These are phyloP conservation scores for Pythium rishiriense DNA, from an alignment of 352 stramenopile species.

Conservation along the genomic window DNA sequence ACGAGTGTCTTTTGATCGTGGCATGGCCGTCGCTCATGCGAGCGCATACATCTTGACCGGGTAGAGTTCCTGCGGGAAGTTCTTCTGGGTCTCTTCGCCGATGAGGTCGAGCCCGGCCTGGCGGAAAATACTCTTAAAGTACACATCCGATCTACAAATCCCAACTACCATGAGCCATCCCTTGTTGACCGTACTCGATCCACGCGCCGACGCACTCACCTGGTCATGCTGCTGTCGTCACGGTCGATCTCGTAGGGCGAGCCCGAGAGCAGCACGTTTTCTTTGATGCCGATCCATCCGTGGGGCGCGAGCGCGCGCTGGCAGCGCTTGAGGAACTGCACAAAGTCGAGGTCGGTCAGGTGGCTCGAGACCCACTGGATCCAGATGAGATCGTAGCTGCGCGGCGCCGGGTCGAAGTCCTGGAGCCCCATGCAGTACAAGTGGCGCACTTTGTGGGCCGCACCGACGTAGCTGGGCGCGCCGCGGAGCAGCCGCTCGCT, in stretches of 20 bases:
- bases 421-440: slow-evolving; percentile 93
- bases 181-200: too few relatives aligned
- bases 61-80: slow-evolving; percentile 95
- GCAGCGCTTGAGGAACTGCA: slow-evolving; percentile 91
- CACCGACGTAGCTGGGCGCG: slow-evolving; percentile 87
- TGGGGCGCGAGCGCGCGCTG: slow-evolving; percentile 54
- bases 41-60: slow-evolving; percentile 95
- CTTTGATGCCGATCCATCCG: slow-evolving; percentile 81
- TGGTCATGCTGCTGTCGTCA: slow-evolving; percentile 93
- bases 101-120: slow-evolving; percentile 90
- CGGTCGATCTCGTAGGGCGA: slow-evolving; percentile 91
- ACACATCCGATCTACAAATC: slow-evolving; percentile 51
- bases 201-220: too few relatives aligned
- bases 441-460: slow-evolving; percentile 52
- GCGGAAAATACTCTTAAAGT: slow-evolving; percentile 93
- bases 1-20: not conserved
- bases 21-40: slow-evolving; percentile 33
- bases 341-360: slow-evolving; percentile 94
- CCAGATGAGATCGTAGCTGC: slow-evolving; percentile 95
- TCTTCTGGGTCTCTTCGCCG: slow-evolving; percentile 74
- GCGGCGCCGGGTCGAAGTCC: slow-evolving; percentile 72
- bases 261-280: slow-evolving; percentile 86
- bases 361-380: slow-evolving; percentile 97
- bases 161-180: not conserved
- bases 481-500: slow-evolving; percentile 89